These are phyloP conservation scores for Litsea cubeba DNA, from an alignment of 164 flowering plant species.

Conservation along the genomic window DNA sequence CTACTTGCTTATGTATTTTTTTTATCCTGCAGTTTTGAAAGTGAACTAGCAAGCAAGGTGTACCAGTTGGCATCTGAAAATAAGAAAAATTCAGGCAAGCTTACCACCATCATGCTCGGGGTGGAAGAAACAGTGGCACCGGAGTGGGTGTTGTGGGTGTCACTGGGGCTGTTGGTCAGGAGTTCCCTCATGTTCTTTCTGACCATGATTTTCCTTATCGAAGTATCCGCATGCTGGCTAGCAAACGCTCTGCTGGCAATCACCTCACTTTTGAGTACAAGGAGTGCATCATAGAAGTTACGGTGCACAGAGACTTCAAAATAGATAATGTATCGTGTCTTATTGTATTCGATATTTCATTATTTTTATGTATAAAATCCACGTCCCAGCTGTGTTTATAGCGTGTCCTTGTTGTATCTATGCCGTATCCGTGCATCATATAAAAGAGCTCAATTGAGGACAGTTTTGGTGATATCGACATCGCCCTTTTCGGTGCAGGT, in stretches of 20 bases:
- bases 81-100: conserved; percentile 3
- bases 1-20: too few species aligned
- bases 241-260: conserved; percentile 84
- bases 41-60: not conserved
- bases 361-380: too few species aligned
- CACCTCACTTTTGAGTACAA: conserved; percentile 42
- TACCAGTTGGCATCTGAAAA: not conserved
- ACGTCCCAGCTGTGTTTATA: too few species aligned
- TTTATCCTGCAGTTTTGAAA: not conserved
- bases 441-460: conserved; percentile 55
- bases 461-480: conserved; percentile 81
- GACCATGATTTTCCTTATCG: conserved; percentile 84
- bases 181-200: conserved; percentile 82
- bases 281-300: conserved; percentile 38
- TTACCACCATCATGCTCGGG: not conserved
- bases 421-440: too few species aligned
- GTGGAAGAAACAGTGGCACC: too few species aligned
- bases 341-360: too few species aligned
- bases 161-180: conserved; percentile 98
- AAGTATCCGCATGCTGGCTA: conserved; percentile 81
- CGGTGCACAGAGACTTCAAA: too few species aligned
- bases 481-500: conserved; percentile 93
- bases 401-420: too few species aligned
- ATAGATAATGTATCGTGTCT: too few species aligned
- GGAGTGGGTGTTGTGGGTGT: conserved; percentile 99